A percentile compares a stretch with the other conserved stretches of the same genome.
phyloP scores from a whole-genome alignment of 306 rosid genomes.

The Begonia peltatifolia region DNA sequence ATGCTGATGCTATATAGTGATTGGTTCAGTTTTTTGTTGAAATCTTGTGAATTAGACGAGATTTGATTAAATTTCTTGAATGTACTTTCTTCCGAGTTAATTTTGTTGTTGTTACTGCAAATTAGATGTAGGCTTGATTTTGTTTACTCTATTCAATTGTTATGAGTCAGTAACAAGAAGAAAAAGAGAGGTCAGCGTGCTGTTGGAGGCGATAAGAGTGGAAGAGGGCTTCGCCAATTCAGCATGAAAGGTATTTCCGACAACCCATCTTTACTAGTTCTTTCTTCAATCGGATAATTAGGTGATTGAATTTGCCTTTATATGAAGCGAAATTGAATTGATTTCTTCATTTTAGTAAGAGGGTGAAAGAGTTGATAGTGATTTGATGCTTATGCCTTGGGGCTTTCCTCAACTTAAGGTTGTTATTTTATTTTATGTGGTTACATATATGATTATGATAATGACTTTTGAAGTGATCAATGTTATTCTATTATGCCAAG shows the following conservation, averaged over 20 bases:
- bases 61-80: constrained; percentile 1
- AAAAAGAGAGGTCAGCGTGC: constrained; percentile 95
- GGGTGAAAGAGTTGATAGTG: constrained; percentile 5
- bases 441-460: no score
- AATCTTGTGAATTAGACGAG: not conserved
- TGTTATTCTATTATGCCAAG: no score
- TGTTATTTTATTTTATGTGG: not conserved
- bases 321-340: not conserved
- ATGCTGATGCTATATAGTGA: not conserved
- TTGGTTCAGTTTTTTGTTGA: not conserved
- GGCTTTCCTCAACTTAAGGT: no score
- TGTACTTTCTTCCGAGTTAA: not conserved
- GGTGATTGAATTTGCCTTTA: not conserved
- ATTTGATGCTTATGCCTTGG: not conserved
- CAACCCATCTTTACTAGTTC: constrained; percentile 5
- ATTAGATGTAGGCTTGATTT: constrained; percentile 1
- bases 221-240: constrained; percentile 97
- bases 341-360: no score
- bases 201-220: constrained; percentile 87
- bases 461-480: no score
- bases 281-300: not conserved
- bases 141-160: not conserved
- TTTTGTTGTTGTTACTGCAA: not conserved
- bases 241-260: constrained; percentile 82
- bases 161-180: constrained; percentile 52